phyloP scores from a whole-genome alignment of 2,329 filamentous ascomycete genomes.

The Fusarium sp. region DNA sequence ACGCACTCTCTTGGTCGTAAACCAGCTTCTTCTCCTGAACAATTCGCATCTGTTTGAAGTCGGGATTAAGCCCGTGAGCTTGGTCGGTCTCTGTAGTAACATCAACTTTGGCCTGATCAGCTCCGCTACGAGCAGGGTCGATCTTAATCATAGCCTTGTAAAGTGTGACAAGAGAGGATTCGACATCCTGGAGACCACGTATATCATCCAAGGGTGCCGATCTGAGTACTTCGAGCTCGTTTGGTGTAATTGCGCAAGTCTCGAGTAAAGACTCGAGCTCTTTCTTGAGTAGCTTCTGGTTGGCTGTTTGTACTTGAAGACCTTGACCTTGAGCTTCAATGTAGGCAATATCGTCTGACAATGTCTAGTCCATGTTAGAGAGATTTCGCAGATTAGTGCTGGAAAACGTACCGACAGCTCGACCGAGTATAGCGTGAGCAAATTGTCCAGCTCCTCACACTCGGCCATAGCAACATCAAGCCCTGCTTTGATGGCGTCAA shows the following conservation, averaged over 20 bases:
- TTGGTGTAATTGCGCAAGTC: constrained; percentile 87
- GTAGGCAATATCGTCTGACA: constrained; percentile 95
- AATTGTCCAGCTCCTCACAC: constrained; percentile 94
- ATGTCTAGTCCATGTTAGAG: constrained; percentile 67
- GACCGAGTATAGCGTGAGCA: constrained; percentile 93
- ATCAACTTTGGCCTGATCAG: constrained; percentile 61
- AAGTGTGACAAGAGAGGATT: constrained; percentile 79
- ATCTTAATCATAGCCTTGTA: constrained; percentile 96
- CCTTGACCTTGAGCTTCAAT: constrained; percentile 98
- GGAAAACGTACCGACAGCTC: constrained; percentile 80
- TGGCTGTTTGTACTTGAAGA: constrained; percentile 95
- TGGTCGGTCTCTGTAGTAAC: constrained; percentile 57
- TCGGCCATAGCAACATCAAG: constrained; percentile 92
- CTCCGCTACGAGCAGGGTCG: constrained; percentile 77
- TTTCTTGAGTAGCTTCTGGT: constrained; percentile 91
- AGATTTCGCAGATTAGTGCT: not conserved
- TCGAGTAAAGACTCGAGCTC: constrained; percentile 90
- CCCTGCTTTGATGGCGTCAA: constrained; percentile 84
- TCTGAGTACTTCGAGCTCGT: constrained; percentile 77
- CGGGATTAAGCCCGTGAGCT: constrained; percentile 69
- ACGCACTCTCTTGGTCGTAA: constrained; percentile 79
- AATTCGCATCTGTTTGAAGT: constrained; percentile 90
- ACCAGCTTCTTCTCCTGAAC: constrained; percentile 94
- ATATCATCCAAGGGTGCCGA: constrained; percentile 77
- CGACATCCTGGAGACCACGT: constrained; percentile 79